These are phyloP conservation scores for Apiospora pterosperma DNA, from an alignment of 2,329 filamentous ascomycete species.

Conservation along the genomic window DNA sequence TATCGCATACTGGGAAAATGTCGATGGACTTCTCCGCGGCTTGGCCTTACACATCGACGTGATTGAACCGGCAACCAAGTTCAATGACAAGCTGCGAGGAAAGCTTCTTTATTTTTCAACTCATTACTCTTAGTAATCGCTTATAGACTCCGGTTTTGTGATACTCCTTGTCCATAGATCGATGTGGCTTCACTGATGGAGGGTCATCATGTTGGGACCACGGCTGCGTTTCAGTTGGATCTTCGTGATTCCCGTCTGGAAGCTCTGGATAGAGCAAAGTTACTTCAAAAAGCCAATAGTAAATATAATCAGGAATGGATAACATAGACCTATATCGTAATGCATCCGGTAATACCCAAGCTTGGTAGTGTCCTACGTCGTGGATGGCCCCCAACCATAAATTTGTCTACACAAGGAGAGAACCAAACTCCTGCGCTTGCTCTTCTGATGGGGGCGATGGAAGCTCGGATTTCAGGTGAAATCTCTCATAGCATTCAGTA, in stretches of 20 bases:
- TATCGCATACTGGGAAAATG: conserved; percentile 1
- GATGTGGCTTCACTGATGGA: too few relatives aligned
- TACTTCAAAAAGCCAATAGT: too few relatives aligned
- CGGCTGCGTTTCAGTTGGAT: too few relatives aligned
- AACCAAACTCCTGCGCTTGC: neutral
- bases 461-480: neutral
- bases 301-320: too few relatives aligned
- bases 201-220: too few relatives aligned
- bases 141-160: too few relatives aligned
- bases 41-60: conserved; percentile 74
- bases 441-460: neutral
- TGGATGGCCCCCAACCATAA: neutral
- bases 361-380: neutral
- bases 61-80: conserved; percentile 80
- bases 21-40: conserved; percentile 63
- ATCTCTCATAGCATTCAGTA: neutral
- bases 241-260: too few relatives aligned
- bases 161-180: too few relatives aligned
- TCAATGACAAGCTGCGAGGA: conserved; percentile 61
- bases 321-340: too few relatives aligned
- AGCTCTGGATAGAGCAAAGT: neutral
- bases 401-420: neutral
- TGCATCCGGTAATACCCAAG: neutral
- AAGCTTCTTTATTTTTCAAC: too few relatives aligned
- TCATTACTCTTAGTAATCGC: too few relatives aligned